phyloP scores from a whole-genome alignment of 2,329 filamentous ascomycete genomes.

The Fonsecaea nubica region DNA sequence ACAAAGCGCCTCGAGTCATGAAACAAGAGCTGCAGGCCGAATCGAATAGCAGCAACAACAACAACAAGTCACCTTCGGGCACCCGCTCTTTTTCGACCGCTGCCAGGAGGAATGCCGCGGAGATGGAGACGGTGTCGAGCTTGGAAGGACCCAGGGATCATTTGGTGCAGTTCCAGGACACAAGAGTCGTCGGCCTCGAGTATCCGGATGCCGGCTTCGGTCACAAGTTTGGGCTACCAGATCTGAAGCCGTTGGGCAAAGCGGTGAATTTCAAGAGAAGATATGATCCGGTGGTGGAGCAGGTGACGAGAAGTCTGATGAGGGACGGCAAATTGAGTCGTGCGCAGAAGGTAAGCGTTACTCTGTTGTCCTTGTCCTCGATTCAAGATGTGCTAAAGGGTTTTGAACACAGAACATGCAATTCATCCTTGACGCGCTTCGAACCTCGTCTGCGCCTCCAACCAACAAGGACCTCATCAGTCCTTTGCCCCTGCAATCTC shows the following conservation, averaged over 20 bases:
- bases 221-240: constrained; percentile 79
- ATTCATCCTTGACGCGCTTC: constrained; percentile 79
- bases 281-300: constrained; percentile 83
- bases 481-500: constrained; percentile 75
- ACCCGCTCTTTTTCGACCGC: constrained; percentile 65
- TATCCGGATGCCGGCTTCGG: constrained; percentile 54
- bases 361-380: neutral
- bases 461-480: constrained; percentile 57
- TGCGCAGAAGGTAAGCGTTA: constrained; percentile 75
- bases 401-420: constrained; percentile 74
- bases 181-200: constrained; percentile 43
- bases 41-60: constrained; percentile 29
- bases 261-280: constrained; percentile 74
- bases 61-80: constrained; percentile 19
- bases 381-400: constrained; percentile 3
- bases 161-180: constrained; percentile 31
- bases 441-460: constrained; percentile 67
- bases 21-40: constrained; percentile 62
- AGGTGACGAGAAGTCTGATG: constrained; percentile 92
- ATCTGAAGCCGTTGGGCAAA: constrained; percentile 64
- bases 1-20: constrained; percentile 71
- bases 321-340: constrained; percentile 84
- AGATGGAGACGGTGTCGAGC: constrained; percentile 23
- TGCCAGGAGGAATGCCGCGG: constrained; percentile 49
- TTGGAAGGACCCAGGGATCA: constrained; percentile 33